Evolutionary conservation across 306 rosid genomes (phyloP).

Genomic region (Castanea mollissima): DNA sequence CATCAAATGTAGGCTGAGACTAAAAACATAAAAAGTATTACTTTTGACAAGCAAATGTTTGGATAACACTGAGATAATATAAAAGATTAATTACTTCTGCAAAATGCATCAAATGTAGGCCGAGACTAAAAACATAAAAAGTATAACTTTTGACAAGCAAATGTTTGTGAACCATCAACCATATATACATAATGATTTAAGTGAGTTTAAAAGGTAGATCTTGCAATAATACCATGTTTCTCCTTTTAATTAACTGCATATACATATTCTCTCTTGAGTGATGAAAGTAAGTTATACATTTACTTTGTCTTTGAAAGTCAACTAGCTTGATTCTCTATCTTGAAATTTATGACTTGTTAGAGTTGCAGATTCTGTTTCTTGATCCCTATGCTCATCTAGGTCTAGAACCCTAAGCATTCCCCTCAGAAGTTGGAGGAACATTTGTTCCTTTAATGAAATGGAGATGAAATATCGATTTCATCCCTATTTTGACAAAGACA

Average conservation of each 20-base stretch:
- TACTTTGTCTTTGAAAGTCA: not conserved
- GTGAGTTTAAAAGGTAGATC: not conserved
- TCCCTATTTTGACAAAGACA: too few relatives aligned
- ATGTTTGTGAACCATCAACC: not conserved
- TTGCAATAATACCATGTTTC: not conserved
- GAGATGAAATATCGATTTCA: too few relatives aligned
- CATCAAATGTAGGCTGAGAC: not conserved
- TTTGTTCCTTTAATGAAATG: too few relatives aligned
- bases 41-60: not conserved
- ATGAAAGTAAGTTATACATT: not conserved
- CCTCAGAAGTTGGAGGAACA: too few relatives aligned
- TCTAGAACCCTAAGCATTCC: not conserved
- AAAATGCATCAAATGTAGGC: not conserved
- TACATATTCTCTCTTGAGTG: not conserved
- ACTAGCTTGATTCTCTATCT: not conserved
- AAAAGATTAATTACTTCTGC: not conserved
- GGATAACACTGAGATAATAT: not conserved
- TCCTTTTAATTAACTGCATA: not conserved
- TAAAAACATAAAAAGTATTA: not conserved
- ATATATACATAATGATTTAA: not conserved
- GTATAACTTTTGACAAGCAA: not conserved
- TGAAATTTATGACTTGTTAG: not conserved
- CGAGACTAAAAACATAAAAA: not conserved
- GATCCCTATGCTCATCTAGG: not conserved
- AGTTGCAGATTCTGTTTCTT: not conserved